Base-by-base conservation (phyloP, 2,329 filamentous ascomycete genomes). In the Fusarium camptoceras region DNA sequence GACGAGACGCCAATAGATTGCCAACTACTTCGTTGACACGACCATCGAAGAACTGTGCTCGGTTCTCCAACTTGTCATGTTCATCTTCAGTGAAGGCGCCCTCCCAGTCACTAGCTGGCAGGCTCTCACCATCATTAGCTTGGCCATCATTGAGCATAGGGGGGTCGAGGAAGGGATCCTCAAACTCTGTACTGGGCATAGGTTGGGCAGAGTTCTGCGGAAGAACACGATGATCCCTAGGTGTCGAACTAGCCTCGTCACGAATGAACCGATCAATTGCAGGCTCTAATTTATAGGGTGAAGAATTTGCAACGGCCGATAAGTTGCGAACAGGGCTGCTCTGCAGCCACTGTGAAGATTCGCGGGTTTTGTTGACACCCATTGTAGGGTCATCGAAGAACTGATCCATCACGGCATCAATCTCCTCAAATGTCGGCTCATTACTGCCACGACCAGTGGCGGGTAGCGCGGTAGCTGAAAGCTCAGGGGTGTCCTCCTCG, bases 361-460 rank as follows among this genome's bases (percentile, higher is more conserved):
- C 82, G 16, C 83, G 78, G 10, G 82, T 82, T 75, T 89, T 90
- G 76, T 94, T 92, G 63, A 94, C 88, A 15, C 92, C 92, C 78
- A 92, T 88, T 54, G 91, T 89, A 3, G 91, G 92, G 70, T 94
- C 89, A 49, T 85, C 88, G 62, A 90, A 87, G 73, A 98, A 87
- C 64, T 96, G 91, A 70, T 91, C 89, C 94, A 98, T 97, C 55
- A 98, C 90, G 46, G 92, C 93, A 82, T 98, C 94, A 75, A 98
- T 94, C 76, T 98, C 94, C 72, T 95, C 91, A 73, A 93, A 93
- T 0, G 90, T 88, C 9, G 83, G 84, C 66, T 84, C 83, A 22
- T 75, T 74, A 6, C 73, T 51, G 18, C 62, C 55, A 28, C 68
- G 65, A 16, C 75, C 70, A 43, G 73, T 59, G n/a, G 67, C 53